Conservation (phyloP, 2,329 filamentous ascomycete genomes). For the Hypoxylon sp. region DNA sequence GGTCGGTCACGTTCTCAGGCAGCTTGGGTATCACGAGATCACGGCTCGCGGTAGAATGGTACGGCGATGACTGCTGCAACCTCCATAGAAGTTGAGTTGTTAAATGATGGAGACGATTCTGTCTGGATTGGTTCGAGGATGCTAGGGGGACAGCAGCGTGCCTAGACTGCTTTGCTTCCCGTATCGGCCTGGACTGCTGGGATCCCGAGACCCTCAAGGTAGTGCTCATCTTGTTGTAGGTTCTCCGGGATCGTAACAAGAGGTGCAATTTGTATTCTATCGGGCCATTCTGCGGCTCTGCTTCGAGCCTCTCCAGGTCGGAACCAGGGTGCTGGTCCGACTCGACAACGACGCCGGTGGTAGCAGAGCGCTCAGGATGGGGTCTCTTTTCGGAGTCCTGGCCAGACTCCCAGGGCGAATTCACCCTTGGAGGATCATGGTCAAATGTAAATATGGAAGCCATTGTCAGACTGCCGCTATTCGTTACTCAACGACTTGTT, state of each 20-base stretch:
- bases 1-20: constrained; percentile 66
- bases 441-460: constrained; percentile 97
- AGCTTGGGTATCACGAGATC: constrained; percentile 78
- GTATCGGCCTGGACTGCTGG: constrained; percentile 41
- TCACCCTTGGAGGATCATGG: constrained; percentile 83
- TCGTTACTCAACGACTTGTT: not conserved
- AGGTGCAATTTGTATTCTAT: constrained; percentile 97
- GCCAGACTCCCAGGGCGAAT: constrained; percentile 84
- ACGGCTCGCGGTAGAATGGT: constrained; percentile 81
- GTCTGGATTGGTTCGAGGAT: constrained; percentile 72
- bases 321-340: constrained; percentile 44
- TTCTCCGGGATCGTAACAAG: constrained; percentile 78
- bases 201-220: constrained; percentile 46
- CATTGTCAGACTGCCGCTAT: constrained; percentile 58
- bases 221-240: constrained; percentile 77
- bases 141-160: constrained; percentile 34
- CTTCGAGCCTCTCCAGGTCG: constrained; percentile 72
- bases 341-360: constrained; percentile 44
- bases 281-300: constrained; percentile 92
- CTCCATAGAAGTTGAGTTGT: constrained; percentile 96
- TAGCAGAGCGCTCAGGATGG: constrained; percentile 43
- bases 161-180: constrained; percentile 42
- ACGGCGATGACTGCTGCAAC: constrained; percentile 90
- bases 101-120: constrained; percentile 85
- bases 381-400: constrained; percentile 52